A percentile compares a stretch with the other conserved stretches of the same genome.
Evolutionary conservation across 129 eudicot species (phyloP).

Genomic region (Heracleum sosnowskyi): DNA sequence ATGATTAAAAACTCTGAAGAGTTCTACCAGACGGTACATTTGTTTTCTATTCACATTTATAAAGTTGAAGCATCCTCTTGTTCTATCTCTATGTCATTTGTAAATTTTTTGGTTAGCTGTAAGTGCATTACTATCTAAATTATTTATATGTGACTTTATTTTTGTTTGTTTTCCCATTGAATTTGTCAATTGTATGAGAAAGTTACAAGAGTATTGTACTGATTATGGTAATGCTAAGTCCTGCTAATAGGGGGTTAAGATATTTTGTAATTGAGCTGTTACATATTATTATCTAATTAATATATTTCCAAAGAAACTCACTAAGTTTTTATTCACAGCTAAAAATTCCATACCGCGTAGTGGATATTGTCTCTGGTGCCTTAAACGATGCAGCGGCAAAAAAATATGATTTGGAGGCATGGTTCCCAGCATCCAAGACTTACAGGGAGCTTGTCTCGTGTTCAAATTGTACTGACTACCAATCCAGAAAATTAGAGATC

Average conservation of each 20-base stretch:
- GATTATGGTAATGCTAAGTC: not conserved
- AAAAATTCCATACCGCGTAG: conserved; percentile 72
- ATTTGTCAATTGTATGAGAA: not conserved
- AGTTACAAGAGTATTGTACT: not conserved
- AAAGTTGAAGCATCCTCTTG: not conserved
- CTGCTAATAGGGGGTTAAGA: not conserved
- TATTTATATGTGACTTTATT: not conserved
- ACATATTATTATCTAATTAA: not conserved
- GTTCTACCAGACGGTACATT: conserved; percentile 65
- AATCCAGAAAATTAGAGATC: conserved; percentile 73
- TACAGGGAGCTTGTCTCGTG: conserved; percentile 93
- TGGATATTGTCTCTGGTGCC: conserved; percentile 86
- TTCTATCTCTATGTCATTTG: not conserved
- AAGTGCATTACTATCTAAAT: no score
- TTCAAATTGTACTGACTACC: conserved; percentile 94
- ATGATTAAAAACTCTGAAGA: conserved; percentile 92
- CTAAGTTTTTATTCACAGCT: conserved; percentile 37
- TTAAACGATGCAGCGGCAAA: conserved; percentile 93
- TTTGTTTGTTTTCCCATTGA: not conserved
- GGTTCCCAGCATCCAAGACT: conserved; percentile 86
- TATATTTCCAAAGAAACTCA: not conserved
- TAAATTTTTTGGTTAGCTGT: no score
- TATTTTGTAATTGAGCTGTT: not conserved
- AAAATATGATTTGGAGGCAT: conserved; percentile 89
- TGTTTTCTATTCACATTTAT: not conserved